These are phyloP conservation scores for Sporobolomyces roseus DNA, from an alignment of 768 basidiomycete genomes.

Conservation along the genomic window DNA sequence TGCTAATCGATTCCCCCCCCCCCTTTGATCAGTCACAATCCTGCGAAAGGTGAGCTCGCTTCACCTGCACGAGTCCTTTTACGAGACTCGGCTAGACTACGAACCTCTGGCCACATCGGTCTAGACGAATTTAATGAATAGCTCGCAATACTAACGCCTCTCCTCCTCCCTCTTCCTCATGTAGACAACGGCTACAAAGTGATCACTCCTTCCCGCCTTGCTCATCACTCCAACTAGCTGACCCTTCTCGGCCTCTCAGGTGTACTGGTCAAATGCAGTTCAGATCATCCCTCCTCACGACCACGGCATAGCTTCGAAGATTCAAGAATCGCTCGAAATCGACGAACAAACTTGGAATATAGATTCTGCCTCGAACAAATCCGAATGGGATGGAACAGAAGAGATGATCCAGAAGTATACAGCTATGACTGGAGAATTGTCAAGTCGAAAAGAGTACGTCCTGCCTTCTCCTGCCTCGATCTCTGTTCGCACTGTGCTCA, in stretches of 20 bases:
- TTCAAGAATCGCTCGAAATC: constrained; percentile 61
- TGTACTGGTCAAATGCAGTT: constrained; percentile 37
- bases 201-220: neutral
- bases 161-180: constrained; percentile 13
- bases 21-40: constrained; percentile 70
- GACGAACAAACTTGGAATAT: constrained; percentile 51
- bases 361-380: constrained; percentile 44
- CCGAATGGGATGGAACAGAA: constrained; percentile 56
- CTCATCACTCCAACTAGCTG: neutral
- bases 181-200: constrained; percentile 89
- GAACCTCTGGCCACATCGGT: too few relatives aligned
- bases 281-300: constrained; percentile 85
- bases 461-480: neutral
- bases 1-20: constrained; percentile 51
- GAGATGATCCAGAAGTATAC: constrained; percentile 64
- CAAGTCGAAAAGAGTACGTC: constrained; percentile 6
- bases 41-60: constrained; percentile 54
- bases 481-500: too few relatives aligned
- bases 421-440: constrained; percentile 48
- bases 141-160: neutral
- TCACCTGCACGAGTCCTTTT: too few relatives aligned
- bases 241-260: constrained; percentile 3
- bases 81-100: too few relatives aligned
- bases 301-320: constrained; percentile 65
- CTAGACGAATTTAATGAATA: too few relatives aligned